Conservation (phyloP, 78 protist genomes). For the Pigoraptor vietnamica region DNA sequence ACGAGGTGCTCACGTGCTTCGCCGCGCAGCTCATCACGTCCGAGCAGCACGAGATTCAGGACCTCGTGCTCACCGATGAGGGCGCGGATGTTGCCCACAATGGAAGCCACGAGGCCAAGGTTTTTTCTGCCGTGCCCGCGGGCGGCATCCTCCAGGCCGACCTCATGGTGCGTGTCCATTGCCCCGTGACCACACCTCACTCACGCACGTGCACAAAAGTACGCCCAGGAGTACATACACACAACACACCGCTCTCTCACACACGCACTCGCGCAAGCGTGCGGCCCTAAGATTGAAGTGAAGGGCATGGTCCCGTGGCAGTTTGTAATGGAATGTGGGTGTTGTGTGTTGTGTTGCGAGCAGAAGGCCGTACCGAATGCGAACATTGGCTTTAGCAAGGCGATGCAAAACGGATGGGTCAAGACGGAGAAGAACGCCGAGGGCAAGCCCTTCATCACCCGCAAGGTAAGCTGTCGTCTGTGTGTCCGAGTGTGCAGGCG, state of each 20-base stretch:
- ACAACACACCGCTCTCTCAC: too few species aligned
- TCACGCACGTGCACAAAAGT: background rate
- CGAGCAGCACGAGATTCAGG: background rate
- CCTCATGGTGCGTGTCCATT: background rate
- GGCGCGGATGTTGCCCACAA: background rate
- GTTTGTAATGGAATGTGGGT: background rate
- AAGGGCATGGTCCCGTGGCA: too few species aligned
- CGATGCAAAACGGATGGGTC: conserved; percentile 15
- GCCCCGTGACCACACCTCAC: too few species aligned
- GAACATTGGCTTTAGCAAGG: conserved; percentile 22
- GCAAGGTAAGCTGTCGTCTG: background rate
- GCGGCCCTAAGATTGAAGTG: too few species aligned
- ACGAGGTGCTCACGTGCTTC: too few species aligned
- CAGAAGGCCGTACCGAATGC: background rate
- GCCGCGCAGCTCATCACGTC: background rate
- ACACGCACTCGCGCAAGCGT: too few species aligned
- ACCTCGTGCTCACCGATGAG: background rate
- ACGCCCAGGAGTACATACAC: too few species aligned
- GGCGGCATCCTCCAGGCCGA: conserved; percentile 4
- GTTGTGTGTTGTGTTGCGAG: background rate
- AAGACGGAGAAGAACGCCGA: conserved; percentile 23
- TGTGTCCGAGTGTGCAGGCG: background rate
- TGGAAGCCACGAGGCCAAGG: conserved; percentile 15
- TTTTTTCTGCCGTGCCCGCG: background rate
- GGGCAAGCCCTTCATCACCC: background rate